These are phyloP conservation scores for Cercospora brassicicola DNA, from an alignment of 2,329 filamentous ascomycete species.

Conservation along the genomic window DNA sequence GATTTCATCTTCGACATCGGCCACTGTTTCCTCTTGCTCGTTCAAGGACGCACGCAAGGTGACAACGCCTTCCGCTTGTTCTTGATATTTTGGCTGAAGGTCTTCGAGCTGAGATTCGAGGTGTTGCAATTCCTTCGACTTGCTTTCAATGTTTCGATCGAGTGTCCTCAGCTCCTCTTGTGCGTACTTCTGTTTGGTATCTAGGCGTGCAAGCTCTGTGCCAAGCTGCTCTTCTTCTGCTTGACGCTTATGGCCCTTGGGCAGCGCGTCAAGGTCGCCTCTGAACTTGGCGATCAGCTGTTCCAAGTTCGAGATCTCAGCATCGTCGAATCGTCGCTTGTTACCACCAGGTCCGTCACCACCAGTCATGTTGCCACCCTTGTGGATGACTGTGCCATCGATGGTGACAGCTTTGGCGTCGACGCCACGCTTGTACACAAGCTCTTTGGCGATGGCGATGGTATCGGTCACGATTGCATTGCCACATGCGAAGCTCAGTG, in stretches of 20 bases:
- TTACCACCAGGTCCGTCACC: constrained; percentile 77
- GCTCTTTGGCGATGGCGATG: constrained; percentile 79
- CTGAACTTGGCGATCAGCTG: constrained; percentile 72
- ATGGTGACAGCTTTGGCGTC: constrained; percentile 92
- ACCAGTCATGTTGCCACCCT: constrained; percentile 94
- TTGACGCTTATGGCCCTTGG: constrained; percentile 72
- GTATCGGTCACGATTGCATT: constrained; percentile 93
- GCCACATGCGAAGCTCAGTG: constrained; percentile 91
- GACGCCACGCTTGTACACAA: constrained; percentile 81
- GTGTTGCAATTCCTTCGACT: constrained; percentile 76
- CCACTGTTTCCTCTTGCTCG: constrained; percentile 64
- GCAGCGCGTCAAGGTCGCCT: constrained; percentile 75
- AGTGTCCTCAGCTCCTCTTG: constrained; percentile 76
- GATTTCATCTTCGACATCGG: constrained; percentile 81
- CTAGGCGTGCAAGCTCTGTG: constrained; percentile 74
- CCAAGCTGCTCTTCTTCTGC: constrained; percentile 78
- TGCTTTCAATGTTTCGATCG: constrained; percentile 79
- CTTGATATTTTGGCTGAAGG: constrained; percentile 72
- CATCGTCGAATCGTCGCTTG: constrained; percentile 76
- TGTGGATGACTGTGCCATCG: constrained; percentile 95
- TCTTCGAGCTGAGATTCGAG: constrained; percentile 72
- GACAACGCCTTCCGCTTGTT: constrained; percentile 69
- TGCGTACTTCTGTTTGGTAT: constrained; percentile 70
- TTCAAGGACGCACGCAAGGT: constrained; percentile 59
- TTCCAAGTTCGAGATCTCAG: constrained; percentile 81